These are phyloP conservation scores for Sphaerulina musiva DNA, from an alignment of 2,329 filamentous ascomycete species.

Conservation along the genomic window DNA sequence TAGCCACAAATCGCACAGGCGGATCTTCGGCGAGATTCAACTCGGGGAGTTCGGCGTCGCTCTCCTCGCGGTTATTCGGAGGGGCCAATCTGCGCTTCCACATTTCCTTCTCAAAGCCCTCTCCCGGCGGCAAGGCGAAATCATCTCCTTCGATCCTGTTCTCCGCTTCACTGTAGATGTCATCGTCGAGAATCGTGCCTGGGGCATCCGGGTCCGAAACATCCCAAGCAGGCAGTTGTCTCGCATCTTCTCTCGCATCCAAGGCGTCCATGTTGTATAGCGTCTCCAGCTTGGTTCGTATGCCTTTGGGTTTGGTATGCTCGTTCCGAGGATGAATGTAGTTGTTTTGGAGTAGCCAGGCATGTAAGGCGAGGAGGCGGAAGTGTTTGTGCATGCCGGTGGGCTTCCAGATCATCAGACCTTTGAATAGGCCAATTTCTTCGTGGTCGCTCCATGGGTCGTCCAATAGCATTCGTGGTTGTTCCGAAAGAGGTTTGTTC, in stretches of 20 bases:
- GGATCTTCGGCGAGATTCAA: slow-evolving; percentile 29
- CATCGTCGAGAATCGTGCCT: slow-evolving; percentile 30
- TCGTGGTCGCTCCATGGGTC: slow-evolving; percentile 95
- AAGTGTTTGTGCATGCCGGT: slow-evolving; percentile 95
- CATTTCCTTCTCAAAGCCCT: slow-evolving; percentile 37
- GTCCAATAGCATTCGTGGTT: slow-evolving; percentile 31
- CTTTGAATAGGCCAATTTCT: slow-evolving; percentile 85
- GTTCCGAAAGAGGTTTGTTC: background rate
- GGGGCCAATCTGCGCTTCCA: slow-evolving; percentile 36
- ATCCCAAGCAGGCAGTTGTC: slow-evolving; percentile 42
- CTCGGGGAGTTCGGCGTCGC: slow-evolving; percentile 27
- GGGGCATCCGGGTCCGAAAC: background rate
- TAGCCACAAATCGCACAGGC: slow-evolving; percentile 32
- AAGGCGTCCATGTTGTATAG: slow-evolving; percentile 82
- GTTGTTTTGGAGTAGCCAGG: slow-evolving; percentile 30
- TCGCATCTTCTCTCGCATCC: slow-evolving; percentile 69
- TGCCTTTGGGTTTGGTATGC: slow-evolving; percentile 83
- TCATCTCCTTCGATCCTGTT: slow-evolving; percentile 36
- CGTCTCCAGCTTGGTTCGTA: slow-evolving; percentile 79
- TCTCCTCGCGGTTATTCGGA: slow-evolving; percentile 12
- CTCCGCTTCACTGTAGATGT: slow-evolving; percentile 34
- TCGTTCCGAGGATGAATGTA: slow-evolving; percentile 31
- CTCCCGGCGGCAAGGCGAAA: slow-evolving; percentile 40
- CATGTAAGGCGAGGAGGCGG: slow-evolving; percentile 70
- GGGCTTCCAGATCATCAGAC: slow-evolving; percentile 91